Evolutionary conservation across 257 asterid genomes (phyloP), one percentile per base, ranked within the genome.

Genomic region (Rehmannia glutinosa): DNA sequence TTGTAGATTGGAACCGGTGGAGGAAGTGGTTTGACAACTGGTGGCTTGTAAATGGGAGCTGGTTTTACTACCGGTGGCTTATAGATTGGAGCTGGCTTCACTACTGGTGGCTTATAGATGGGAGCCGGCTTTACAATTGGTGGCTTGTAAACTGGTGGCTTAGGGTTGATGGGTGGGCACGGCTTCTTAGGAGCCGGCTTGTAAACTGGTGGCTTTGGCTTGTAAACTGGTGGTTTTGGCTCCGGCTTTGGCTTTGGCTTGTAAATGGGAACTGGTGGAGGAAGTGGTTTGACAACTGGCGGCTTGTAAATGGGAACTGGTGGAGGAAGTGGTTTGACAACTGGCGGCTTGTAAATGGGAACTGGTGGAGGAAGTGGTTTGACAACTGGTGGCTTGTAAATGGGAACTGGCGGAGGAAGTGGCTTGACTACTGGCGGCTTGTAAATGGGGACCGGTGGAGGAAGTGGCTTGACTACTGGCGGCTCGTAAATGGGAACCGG

Each of bases 161-260:
- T 39, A 5, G 67, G 63, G 38, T 66, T 38, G 16, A 13, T 42
- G 13, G 82, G 51, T 11, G 81, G 74, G 61, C 33, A 41, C 3
- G 88, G 74, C 61, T 69, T 69, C 42, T 28, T 6, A 10, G 46
- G 70, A n/a, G n/a, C n/a, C 0, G 88, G 77, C 53, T 73, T 78
- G 73, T 64, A 71, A 3, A 84, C 56, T 0, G 85, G 87, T 0
- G 82, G 86, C 51, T 64, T 35, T 2, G 71, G 65, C 32, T 77
- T 78, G 57, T 61, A 65, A 60, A 71, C 42, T 0, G 76, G 73
- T 1, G 76, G 76, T 1, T 58, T 62, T 0, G 83, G 81, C 32
- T 68, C 51, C 1, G 82, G 81, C 4, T 66, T 63, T 0, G 86
- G 82, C 28, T 70, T 64, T 6, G 62, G 42, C 11, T 54, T 54